Percentiles rank a stretch among this genome's conserved stretches.
phyloP scores from a whole-genome alignment of 2,329 filamentous ascomycete genomes.

The Verticillium nubilum region DNA sequence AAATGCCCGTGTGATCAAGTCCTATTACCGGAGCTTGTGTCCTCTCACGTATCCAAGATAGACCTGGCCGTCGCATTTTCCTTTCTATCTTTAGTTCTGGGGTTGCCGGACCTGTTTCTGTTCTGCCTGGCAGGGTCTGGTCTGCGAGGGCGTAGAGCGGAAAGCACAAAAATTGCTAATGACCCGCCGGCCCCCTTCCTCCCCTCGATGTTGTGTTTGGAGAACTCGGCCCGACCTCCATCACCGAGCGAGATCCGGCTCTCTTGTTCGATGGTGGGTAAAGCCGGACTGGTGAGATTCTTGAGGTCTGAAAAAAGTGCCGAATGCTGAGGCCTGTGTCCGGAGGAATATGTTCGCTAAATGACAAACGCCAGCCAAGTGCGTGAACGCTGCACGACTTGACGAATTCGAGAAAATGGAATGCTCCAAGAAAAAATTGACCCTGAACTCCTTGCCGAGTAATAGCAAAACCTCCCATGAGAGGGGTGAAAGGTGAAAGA shows the following conservation, averaged over 20 bases:
- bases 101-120: background rate
- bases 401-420: background rate
- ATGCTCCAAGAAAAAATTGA: background rate
- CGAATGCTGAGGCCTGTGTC: background rate
- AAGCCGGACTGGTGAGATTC: background rate
- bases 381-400: background rate
- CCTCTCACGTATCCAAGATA: background rate
- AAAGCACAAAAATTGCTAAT: background rate
- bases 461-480: background rate
- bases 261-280: background rate
- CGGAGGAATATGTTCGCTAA: background rate
- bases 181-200: background rate
- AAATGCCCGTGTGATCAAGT: background rate
- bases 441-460: background rate
- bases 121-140: too few species aligned
- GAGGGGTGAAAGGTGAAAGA: background rate
- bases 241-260: background rate
- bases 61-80: background rate
- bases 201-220: background rate
- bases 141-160: background rate
- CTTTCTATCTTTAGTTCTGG: background rate
- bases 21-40: background rate
- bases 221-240: background rate
- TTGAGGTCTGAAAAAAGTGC: background rate
- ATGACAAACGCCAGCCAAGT: background rate